Percentiles rank a stretch among this genome's conserved stretches.
phyloP scores from a whole-genome alignment of 495 filamentous ascomycete species.

The Astrothelium macrocarpum region DNA sequence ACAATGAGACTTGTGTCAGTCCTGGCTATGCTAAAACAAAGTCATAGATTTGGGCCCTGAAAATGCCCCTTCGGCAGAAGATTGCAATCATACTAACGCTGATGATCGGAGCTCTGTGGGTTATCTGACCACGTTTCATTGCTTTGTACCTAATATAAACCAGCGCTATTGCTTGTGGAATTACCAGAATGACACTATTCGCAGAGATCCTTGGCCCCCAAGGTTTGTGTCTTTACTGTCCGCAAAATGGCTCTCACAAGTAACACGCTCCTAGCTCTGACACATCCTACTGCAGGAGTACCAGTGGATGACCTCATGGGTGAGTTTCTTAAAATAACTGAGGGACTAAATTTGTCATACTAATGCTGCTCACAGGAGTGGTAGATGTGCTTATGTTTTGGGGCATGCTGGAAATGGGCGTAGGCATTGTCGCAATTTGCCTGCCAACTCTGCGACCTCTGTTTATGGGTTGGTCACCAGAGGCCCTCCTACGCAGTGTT shows the following conservation, averaged over 20 bases:
- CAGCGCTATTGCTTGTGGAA: background rate
- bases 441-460: background rate
- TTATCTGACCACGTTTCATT: background rate
- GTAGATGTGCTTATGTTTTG: background rate
- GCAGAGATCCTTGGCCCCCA: background rate
- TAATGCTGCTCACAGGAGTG: too few relatives aligned
- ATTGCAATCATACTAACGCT: background rate
- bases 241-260: background rate
- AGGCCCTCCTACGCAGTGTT: background rate
- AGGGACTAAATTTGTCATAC: too few relatives aligned
- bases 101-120: background rate
- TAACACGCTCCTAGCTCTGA: background rate
- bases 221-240: background rate
- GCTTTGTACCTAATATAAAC: background rate
- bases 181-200: background rate
- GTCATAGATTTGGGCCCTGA: background rate
- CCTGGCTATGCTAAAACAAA: background rate
- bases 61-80: background rate
- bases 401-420: background rate
- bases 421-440: background rate
- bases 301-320: background rate
- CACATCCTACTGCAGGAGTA: background rate
- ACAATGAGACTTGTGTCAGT: background rate
- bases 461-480: background rate
- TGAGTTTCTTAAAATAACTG: background rate